These are phyloP conservation scores for Colletotrichum godetiae DNA, from an alignment of 2,329 filamentous ascomycete species.

Conservation along the genomic window DNA sequence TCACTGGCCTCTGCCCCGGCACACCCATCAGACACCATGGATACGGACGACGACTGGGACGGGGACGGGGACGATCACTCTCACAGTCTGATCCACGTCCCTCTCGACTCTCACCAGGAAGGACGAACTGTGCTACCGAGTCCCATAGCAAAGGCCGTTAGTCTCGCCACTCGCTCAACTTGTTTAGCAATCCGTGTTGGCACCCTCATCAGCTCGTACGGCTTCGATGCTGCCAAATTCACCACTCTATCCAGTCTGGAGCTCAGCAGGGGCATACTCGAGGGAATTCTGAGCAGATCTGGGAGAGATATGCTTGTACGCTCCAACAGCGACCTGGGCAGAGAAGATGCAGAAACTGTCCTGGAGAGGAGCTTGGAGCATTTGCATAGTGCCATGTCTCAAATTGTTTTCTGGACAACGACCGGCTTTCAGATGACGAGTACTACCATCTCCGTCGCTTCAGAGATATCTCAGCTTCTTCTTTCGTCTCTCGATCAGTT, in stretches of 20 bases:
- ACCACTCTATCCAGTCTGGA: slow-evolving; percentile 69
- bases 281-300: slow-evolving; percentile 64
- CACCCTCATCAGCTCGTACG: slow-evolving; percentile 62
- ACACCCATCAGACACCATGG: slow-evolving; percentile 23
- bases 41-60: slow-evolving; percentile 32
- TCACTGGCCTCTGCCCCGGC: slow-evolving; percentile 8
- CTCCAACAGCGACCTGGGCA: slow-evolving; percentile 58
- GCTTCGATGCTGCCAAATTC: slow-evolving; percentile 64
- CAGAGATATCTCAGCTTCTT: slow-evolving; percentile 67
- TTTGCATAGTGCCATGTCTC: slow-evolving; percentile 67
- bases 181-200: slow-evolving; percentile 66
- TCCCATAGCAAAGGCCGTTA: slow-evolving; percentile 68
- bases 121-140: slow-evolving; percentile 66
- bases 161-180: slow-evolving; percentile 69
- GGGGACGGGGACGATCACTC: slow-evolving; percentile 17
- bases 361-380: slow-evolving; percentile 67
- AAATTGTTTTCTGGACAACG: slow-evolving; percentile 70
- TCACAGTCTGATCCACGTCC: slow-evolving; percentile 26
- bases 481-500: slow-evolving; percentile 72
- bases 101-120: slow-evolving; percentile 33
- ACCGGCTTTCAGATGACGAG: slow-evolving; percentile 70
- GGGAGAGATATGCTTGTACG: slow-evolving; percentile 59
- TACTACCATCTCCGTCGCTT: slow-evolving; percentile 64
- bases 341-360: slow-evolving; percentile 65
- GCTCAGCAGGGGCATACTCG: slow-evolving; percentile 64